Evolutionary conservation across 345 rosid genomes (phyloP).

Genomic region (Brassica nigra): DNA sequence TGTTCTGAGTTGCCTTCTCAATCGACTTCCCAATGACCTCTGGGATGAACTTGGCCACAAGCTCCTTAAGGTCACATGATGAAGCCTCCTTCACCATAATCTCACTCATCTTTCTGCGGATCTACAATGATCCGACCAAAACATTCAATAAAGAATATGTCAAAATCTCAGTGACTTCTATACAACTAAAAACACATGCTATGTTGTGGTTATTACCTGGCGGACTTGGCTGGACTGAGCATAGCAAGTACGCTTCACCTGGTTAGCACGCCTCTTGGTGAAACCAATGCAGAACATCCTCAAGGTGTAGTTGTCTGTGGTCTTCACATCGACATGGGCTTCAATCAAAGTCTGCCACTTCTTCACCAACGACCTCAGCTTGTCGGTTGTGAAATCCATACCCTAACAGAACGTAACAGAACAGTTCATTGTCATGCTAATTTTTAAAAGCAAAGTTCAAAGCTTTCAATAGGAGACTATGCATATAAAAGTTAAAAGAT

Average conservation of each 20-base stretch:
- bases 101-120: constrained; percentile 89
- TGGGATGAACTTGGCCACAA: constrained; percentile 79
- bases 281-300: constrained; percentile 92
- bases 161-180: not conserved
- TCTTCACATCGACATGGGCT: constrained; percentile 93
- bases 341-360: constrained; percentile 95
- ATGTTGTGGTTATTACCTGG: constrained; percentile 41
- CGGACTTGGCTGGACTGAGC: constrained; percentile 92
- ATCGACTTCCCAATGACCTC: constrained; percentile 84
- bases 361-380: constrained; percentile 87
- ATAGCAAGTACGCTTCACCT: constrained; percentile 90
- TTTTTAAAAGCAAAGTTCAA: not conserved
- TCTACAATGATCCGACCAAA: constrained; percentile 43
- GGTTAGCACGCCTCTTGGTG: constrained; percentile 89
- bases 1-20: constrained; percentile 73
- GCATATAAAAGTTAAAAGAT: not conserved
- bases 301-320: constrained; percentile 77
- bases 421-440: not conserved
- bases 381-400: constrained; percentile 91
- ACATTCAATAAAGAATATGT: not conserved
- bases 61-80: constrained; percentile 79
- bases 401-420: constrained; percentile 49
- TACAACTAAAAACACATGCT: not conserved
- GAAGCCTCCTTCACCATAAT: constrained; percentile 77
- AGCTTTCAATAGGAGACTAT: not conserved